These are phyloP conservation scores for Rhodotorula glutinis DNA, from an alignment of 1,284 basidiomycete genomes.

Conservation along the genomic window DNA sequence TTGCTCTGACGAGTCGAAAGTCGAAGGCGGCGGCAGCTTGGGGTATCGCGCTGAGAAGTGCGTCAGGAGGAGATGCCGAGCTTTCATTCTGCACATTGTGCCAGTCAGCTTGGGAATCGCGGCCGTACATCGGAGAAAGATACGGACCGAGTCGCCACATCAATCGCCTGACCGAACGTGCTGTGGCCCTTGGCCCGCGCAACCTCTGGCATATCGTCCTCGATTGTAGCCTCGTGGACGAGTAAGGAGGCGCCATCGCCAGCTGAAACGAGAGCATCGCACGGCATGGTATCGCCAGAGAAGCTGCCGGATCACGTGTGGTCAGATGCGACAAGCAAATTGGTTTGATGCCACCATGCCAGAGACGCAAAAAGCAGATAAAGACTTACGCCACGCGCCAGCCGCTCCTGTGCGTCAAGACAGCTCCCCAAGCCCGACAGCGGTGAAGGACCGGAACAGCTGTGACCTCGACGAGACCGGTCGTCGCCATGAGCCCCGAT, in stretches of 20 bases:
- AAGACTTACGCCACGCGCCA: slow-evolving; percentile 74
- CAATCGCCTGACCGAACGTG: slow-evolving; percentile 82
- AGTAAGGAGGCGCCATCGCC: slow-evolving; percentile 72
- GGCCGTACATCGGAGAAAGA: neutral
- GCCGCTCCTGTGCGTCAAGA: slow-evolving; percentile 64
- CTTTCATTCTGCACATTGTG: slow-evolving; percentile 64
- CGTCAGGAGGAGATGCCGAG: slow-evolving; percentile 76
- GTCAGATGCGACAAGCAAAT: too few relatives aligned
- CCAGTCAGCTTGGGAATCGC: neutral
- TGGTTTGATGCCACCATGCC: too few relatives aligned
- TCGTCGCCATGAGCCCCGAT: slow-evolving; percentile 14
- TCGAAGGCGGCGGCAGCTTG: slow-evolving; percentile 60
- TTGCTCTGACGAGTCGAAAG: slow-evolving; percentile 2
- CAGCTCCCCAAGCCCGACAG: slow-evolving; percentile 65
- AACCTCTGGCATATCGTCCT: slow-evolving; percentile 63
- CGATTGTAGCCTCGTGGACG: slow-evolving; percentile 92
- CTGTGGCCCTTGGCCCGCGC: slow-evolving; percentile 79
- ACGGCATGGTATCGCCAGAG: slow-evolving; percentile 86
- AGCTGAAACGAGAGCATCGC: slow-evolving; percentile 62
- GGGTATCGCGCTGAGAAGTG: slow-evolving; percentile 96
- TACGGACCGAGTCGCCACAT: slow-evolving; percentile 64
- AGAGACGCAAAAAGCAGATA: too few relatives aligned
- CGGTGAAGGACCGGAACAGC: slow-evolving; percentile 65
- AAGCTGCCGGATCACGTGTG: too few relatives aligned
- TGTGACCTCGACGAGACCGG: slow-evolving; percentile 51